These are phyloP conservation scores for Rhodamnia argentea DNA, from an alignment of 345 rosid species.

Conservation along the genomic window DNA sequence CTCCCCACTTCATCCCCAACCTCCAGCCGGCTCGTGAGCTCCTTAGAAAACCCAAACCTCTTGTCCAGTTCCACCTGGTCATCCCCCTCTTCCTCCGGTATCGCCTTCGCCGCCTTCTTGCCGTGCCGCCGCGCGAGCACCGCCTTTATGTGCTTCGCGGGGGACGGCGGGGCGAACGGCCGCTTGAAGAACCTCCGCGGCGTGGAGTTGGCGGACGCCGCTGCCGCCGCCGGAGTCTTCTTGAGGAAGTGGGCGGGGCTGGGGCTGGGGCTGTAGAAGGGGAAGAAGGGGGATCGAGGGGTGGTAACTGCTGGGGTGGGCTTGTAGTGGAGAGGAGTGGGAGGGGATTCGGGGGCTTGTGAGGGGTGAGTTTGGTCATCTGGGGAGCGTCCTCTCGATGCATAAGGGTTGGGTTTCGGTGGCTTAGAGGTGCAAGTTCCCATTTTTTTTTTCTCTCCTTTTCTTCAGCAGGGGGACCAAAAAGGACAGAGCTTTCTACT, in stretches of 20 bases:
- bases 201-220: constrained; percentile 18
- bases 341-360: constrained; percentile 11
- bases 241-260: constrained; percentile 21
- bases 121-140: constrained; percentile 48
- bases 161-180: constrained; percentile 88
- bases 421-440: constrained; percentile 74
- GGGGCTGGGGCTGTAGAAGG: constrained; percentile 14
- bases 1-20: constrained; percentile 86
- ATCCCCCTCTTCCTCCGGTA: constrained; percentile 29
- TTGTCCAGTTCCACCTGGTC: constrained; percentile 62
- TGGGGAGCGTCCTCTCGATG: constrained; percentile 15
- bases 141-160: constrained; percentile 82
- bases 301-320: not conserved
- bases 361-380: constrained; percentile 20
- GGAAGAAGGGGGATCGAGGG: constrained; percentile 5
- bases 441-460: constrained; percentile 14
- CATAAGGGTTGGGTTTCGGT: constrained; percentile 57
- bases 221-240: constrained; percentile 29
- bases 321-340: constrained; percentile 10
- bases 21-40: constrained; percentile 51
- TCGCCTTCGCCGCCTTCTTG: constrained; percentile 28
- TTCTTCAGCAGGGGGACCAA: not conserved
- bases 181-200: constrained; percentile 62
- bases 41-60: constrained; percentile 84
- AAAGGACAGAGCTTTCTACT: not conserved